Base-by-base conservation (phyloP, 169 alveolate genomes). In the Plasmodium blacklocki region DNA sequence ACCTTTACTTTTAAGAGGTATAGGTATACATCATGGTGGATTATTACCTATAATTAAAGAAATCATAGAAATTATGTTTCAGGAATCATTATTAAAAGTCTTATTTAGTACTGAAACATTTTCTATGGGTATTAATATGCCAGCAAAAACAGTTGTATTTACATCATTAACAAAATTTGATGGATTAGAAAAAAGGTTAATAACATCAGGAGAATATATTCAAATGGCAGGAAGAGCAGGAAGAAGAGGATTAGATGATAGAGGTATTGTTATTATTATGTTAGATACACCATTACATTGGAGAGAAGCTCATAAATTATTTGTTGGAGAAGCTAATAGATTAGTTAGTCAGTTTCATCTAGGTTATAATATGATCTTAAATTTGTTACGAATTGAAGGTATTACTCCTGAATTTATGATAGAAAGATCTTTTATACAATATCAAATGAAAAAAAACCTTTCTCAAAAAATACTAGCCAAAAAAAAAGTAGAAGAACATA, bases 1-100 rank as follows among this genome's bases (percentile, higher is more conserved):
- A 47, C 99, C 99, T 15, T 87, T 97, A 60, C 93, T 98, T 12
- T 93, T 93, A 85, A 95, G 97, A 88, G 99, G 99, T 4, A 97
- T 98, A 11, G 99, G 99, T 14, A 97, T 98, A 15, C 99, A 98
- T 95, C 99, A 98, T 94, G 99, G 99, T 21, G 99, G 99, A 2
- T 94, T 98, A 32, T 93, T 98, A 50, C 99, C 99, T 8, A 97
- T 98, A 19, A 97, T 98, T 19, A 98, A 98, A 91, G 99, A 98
- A 93, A 96, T 98, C 32, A 97, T 98, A 19, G 99, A 98, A 93
- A 95, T 98, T n/a, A 95, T 98, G 75, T 98, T 98, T 97, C 97
- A 98, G 74, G 99, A 98, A 78, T 98, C 99, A 0, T 96, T 97
- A 66, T 93, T 98, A 12, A 98, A 98, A 94, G 98, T 97, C 45